Conservation (phyloP, 2,329 filamentous ascomycete genomes). For the Lachnellula cervina region DNA sequence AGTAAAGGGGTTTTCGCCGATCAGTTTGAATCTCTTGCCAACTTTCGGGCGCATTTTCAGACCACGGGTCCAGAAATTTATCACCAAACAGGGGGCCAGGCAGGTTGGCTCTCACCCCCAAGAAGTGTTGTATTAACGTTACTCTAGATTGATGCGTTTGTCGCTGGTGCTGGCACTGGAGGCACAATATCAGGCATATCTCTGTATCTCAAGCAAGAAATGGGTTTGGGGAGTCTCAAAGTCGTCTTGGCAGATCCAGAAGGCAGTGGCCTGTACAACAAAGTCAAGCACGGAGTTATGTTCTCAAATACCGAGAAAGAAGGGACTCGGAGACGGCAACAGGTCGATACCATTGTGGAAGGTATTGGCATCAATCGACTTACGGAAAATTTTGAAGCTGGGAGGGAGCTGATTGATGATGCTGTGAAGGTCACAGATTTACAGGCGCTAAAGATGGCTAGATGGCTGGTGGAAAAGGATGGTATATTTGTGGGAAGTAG, state of each 20-base stretch:
- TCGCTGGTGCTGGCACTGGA: slow-evolving; percentile 89
- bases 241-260: slow-evolving; percentile 90
- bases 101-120: slow-evolving; percentile 1
- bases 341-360: slow-evolving; percentile 95
- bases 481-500: slow-evolving; percentile 93
- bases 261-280: slow-evolving; percentile 89
- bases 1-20: slow-evolving; percentile 90
- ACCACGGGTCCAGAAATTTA: slow-evolving; percentile 89
- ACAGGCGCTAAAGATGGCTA: slow-evolving; percentile 89
- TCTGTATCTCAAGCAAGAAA: slow-evolving; percentile 68
- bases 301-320: slow-evolving; percentile 85
- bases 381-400: slow-evolving; percentile 89
- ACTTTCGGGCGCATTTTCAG: slow-evolving; percentile 78
- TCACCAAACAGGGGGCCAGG: slow-evolving; percentile 63
- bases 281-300: slow-evolving; percentile 91
- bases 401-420: slow-evolving; percentile 81
- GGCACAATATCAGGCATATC: slow-evolving; percentile 89
- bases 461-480: slow-evolving; percentile 92
- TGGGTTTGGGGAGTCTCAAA: slow-evolving; percentile 40
- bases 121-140: slow-evolving; percentile 8
- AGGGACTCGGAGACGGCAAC: slow-evolving; percentile 80
- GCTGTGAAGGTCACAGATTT: slow-evolving; percentile 83
- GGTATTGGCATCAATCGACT: slow-evolving; percentile 92
- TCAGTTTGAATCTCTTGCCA: slow-evolving; percentile 89
- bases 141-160: slow-evolving; percentile 68